Percentiles rank a stretch among this genome's conserved stretches.
phyloP scores from a whole-genome alignment of 192 early-diverging fungal species.

The Phycomyces blakesleeanus region DNA sequence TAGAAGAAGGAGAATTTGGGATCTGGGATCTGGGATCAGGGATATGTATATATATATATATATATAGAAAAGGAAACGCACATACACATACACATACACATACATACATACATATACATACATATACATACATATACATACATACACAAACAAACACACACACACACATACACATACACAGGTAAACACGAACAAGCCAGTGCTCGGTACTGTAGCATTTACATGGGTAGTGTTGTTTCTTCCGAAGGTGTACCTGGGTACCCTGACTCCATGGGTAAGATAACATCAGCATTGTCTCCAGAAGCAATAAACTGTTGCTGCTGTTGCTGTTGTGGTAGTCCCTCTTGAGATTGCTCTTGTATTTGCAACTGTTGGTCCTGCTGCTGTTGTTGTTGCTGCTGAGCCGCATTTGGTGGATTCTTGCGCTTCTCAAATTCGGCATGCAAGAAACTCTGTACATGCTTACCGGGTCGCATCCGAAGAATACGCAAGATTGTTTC shows the following conservation, averaged over 20 bases:
- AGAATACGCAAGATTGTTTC: constrained; percentile 48
- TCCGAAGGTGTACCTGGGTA: neutral
- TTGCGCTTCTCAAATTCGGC: constrained; percentile 30
- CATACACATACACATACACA: too few relatives aligned
- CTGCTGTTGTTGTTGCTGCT: neutral
- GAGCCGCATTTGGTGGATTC: neutral
- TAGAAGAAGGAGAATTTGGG: too few relatives aligned
- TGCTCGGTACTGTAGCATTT: neutral
- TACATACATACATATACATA: neutral
- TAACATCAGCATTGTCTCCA: neutral
- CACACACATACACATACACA: neutral
- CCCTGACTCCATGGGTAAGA: neutral
- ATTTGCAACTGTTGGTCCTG: too few relatives aligned
- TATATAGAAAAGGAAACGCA: too few relatives aligned
- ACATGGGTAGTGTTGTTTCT: neutral
- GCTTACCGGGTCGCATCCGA: constrained; percentile 39
- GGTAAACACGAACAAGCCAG: constrained; percentile 2
- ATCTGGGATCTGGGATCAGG: too few relatives aligned
- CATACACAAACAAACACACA: too few relatives aligned
- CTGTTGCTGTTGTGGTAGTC: too few relatives aligned
- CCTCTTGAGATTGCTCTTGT: too few relatives aligned
- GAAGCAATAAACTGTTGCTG: too few relatives aligned
- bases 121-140: neutral
- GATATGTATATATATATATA: too few relatives aligned
- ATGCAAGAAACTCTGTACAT: constrained; percentile 37